Percentiles rank a stretch among this genome's conserved stretches.
Evolutionary conservation across 2,329 filamentous ascomycete species (phyloP).

Genomic region (Xylariales sp.): DNA sequence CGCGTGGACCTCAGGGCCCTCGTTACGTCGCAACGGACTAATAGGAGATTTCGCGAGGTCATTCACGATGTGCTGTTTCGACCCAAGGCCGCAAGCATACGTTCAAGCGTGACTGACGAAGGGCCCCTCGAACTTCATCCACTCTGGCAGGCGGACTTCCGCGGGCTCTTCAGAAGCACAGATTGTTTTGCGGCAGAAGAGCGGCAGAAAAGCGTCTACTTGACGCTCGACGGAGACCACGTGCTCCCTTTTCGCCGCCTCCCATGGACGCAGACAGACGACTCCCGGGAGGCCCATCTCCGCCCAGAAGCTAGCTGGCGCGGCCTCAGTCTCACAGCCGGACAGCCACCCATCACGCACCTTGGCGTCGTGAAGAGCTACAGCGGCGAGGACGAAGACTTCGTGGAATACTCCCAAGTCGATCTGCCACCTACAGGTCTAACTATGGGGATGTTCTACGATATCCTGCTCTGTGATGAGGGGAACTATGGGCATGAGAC

Average conservation of each 20-base stretch:
- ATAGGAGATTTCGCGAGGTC: slow-evolving; percentile 9
- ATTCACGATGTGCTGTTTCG: slow-evolving; percentile 7
- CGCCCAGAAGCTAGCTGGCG: slow-evolving; percentile 20
- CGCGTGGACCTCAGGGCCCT: slow-evolving; percentile 10
- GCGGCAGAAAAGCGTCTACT: slow-evolving; percentile 10
- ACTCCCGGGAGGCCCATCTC: slow-evolving; percentile 11
- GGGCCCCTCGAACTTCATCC: slow-evolving; percentile 5
- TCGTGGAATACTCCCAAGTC: slow-evolving; percentile 16
- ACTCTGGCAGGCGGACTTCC: slow-evolving; percentile 14
- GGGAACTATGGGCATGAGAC: slow-evolving; percentile 15
- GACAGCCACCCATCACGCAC: slow-evolving; percentile 16
- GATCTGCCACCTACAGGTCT: slow-evolving; percentile 11
- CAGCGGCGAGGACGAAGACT: slow-evolving; percentile 9
- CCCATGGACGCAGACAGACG: slow-evolving; percentile 13
- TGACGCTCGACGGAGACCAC: slow-evolving; percentile 15
- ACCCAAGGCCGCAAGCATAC: neutral
- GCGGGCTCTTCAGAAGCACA: slow-evolving; percentile 14
- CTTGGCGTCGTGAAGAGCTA: slow-evolving; percentile 8
- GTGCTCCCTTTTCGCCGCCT: slow-evolving; percentile 18
- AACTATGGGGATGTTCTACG: neutral
- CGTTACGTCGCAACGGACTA: slow-evolving; percentile 10
- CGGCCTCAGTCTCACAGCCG: slow-evolving; percentile 15
- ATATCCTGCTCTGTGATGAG: neutral
- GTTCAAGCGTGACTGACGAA: neutral
- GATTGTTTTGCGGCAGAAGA: slow-evolving; percentile 15